phyloP scores from a whole-genome alignment of 2,329 filamentous ascomycete genomes.

The Cryphonectria japonica region DNA sequence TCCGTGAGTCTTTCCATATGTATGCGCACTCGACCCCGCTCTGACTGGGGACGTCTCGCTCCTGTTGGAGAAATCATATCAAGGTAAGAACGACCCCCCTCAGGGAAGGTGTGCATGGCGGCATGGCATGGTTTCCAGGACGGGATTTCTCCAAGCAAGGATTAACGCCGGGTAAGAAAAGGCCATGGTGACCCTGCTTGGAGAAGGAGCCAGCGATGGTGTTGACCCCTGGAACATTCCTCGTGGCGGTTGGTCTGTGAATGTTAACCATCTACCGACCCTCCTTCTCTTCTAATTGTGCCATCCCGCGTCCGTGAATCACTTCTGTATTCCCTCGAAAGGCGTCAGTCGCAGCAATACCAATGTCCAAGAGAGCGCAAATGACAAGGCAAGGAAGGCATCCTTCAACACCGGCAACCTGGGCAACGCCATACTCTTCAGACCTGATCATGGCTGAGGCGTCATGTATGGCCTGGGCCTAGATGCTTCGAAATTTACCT shows the following conservation, averaged over 20 bases:
- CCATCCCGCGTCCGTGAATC: no score
- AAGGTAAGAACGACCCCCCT: background rate
- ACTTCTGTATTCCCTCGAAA: background rate
- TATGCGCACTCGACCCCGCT: background rate
- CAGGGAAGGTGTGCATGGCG: background rate
- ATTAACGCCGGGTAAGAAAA: background rate
- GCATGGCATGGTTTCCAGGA: background rate
- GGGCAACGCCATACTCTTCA: background rate
- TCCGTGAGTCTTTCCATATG: background rate
- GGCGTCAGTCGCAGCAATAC: background rate
- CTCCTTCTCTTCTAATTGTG: background rate
- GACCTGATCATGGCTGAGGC: background rate
- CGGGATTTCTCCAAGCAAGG: background rate
- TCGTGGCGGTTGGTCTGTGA: background rate
- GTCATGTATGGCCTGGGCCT: background rate
- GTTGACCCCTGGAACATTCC: no score
- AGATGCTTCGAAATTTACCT: background rate
- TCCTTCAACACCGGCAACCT: background rate
- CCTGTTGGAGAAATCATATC: background rate
- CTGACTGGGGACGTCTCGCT: background rate
- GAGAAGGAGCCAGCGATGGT: background rate
- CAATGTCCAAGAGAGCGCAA: background rate
- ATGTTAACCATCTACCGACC: no score
- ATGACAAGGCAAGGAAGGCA: background rate
- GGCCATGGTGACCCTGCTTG: background rate